Percentiles rank a stretch among this genome's conserved stretches.
Evolutionary conservation across 108 stramenopile species (phyloP).

Genomic region (Cyclotella atomus): DNA sequence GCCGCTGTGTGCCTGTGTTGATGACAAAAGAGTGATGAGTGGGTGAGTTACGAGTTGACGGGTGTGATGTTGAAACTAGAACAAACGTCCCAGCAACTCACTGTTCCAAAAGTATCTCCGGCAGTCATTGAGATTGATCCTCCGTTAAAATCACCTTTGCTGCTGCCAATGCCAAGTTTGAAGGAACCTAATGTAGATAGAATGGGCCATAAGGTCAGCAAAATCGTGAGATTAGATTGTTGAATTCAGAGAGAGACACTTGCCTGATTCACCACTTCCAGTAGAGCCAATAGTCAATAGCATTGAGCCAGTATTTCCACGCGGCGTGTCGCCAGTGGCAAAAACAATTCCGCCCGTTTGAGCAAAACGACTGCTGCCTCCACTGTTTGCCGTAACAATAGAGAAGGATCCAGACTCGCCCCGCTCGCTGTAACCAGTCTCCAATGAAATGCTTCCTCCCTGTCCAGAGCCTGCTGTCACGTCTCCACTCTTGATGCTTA

Average conservation of each 20-base stretch:
- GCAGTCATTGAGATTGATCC: slow-evolving; percentile 13
- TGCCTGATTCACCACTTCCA: slow-evolving; percentile 15
- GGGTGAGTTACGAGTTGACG: neutral
- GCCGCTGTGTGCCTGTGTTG: neutral
- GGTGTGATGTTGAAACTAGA: neutral
- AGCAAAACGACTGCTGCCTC: slow-evolving; percentile 7
- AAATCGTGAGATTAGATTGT: neutral
- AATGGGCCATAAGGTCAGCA: too few relatives aligned
- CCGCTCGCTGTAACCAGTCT: slow-evolving; percentile 21
- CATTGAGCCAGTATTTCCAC: slow-evolving; percentile 22
- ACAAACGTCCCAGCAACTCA: neutral
- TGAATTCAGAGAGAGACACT: neutral
- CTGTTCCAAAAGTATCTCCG: slow-evolving; percentile 3
- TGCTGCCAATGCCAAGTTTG: slow-evolving; percentile 17
- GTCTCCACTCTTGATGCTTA: slow-evolving; percentile 7
- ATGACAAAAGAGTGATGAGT: neutral
- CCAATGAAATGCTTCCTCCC: slow-evolving; percentile 8
- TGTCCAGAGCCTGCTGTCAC: neutral
- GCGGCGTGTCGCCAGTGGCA: neutral
- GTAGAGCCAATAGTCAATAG: slow-evolving; percentile 13
- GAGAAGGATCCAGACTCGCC: slow-evolving; percentile 19
- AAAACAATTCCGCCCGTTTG: slow-evolving; percentile 25
- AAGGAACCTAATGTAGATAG: slow-evolving; percentile 10
- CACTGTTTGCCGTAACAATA: slow-evolving; percentile 11
- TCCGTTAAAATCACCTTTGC: neutral